phyloP scores from a whole-genome alignment of 2,329 filamentous ascomycete species.

The Penicillium sp. region DNA sequence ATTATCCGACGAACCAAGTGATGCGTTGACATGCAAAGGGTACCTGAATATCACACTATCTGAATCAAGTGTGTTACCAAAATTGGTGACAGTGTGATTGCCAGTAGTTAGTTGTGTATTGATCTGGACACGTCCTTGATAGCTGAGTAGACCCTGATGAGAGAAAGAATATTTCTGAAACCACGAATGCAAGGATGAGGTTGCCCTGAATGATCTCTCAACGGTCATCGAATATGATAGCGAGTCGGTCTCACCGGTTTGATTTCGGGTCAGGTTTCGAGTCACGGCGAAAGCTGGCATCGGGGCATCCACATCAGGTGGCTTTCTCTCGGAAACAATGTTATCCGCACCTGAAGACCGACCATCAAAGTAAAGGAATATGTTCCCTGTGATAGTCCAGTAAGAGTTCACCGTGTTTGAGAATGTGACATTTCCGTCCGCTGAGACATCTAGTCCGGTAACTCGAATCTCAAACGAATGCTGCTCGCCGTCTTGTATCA shows the following conservation, averaged over 20 bases:
- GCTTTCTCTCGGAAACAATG: slow-evolving; percentile 4
- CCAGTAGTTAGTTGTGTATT: slow-evolving; percentile 56
- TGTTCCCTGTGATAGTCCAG: slow-evolving; percentile 77
- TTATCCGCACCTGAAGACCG: slow-evolving; percentile 14
- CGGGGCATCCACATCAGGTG: slow-evolving; percentile 31
- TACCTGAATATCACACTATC: slow-evolving; percentile 54
- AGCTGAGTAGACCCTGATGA: slow-evolving; percentile 57
- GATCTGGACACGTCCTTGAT: slow-evolving; percentile 56
- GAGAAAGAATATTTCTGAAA: slow-evolving; percentile 58
- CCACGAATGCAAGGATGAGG: slow-evolving; percentile 56
- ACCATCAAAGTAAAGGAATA: slow-evolving; percentile 73
- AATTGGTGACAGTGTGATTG: slow-evolving; percentile 21
- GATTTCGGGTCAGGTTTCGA: slow-evolving; percentile 23
- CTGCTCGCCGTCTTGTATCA: slow-evolving; percentile 64
- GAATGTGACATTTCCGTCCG: slow-evolving; percentile 49
- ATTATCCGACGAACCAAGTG: slow-evolving; percentile 49
- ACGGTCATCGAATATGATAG: slow-evolving; percentile 62
- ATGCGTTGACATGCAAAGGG: slow-evolving; percentile 61
- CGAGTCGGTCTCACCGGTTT: slow-evolving; percentile 59
- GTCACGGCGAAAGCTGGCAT: slow-evolving; percentile 53
- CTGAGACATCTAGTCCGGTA: slow-evolving; percentile 62
- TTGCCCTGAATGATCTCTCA: slow-evolving; percentile 56
- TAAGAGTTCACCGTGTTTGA: slow-evolving; percentile 61
- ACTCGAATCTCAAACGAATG: slow-evolving; percentile 71
- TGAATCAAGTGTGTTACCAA: slow-evolving; percentile 40